Conservation (phyloP, 441 rosid genomes). For the Macaranga tanarius region DNA sequence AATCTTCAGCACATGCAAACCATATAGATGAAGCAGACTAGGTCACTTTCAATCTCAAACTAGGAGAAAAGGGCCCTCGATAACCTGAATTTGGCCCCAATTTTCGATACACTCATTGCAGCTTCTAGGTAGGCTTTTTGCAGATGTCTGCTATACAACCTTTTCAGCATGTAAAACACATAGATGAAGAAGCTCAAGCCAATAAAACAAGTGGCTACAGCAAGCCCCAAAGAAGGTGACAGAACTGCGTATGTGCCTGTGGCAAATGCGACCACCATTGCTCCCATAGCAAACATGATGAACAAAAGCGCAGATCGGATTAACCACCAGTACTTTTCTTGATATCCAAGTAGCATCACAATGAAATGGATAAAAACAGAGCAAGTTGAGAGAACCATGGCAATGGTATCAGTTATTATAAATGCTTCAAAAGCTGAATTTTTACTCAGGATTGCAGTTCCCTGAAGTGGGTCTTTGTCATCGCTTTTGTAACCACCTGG, state of each 20-base stretch:
- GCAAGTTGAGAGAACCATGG: constrained; percentile 13
- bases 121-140: neutral
- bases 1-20: too few species aligned
- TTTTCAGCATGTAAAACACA: constrained; percentile 11
- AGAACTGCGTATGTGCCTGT: constrained; percentile 6
- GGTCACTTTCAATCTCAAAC: too few species aligned
- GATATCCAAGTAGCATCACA: neutral
- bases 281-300: constrained; percentile 3
- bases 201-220: neutral
- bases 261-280: constrained; percentile 13
- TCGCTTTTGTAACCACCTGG: constrained; percentile 12
- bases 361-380: constrained; percentile 14
- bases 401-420: constrained; percentile 7
- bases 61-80: neutral
- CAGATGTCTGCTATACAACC: neutral
- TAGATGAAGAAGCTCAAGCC: constrained; percentile 12
- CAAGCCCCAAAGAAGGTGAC: constrained; percentile 2
- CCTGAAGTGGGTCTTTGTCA: neutral
- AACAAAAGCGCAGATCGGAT: neutral
- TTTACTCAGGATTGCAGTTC: constrained; percentile 11
- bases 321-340: constrained; percentile 14
- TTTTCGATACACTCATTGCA: neutral
- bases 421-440: constrained; percentile 9
- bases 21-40: too few species aligned
- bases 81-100: neutral